Conservation (phyloP, 257 asterid genomes). For the Solanum pimpinellifolium region DNA sequence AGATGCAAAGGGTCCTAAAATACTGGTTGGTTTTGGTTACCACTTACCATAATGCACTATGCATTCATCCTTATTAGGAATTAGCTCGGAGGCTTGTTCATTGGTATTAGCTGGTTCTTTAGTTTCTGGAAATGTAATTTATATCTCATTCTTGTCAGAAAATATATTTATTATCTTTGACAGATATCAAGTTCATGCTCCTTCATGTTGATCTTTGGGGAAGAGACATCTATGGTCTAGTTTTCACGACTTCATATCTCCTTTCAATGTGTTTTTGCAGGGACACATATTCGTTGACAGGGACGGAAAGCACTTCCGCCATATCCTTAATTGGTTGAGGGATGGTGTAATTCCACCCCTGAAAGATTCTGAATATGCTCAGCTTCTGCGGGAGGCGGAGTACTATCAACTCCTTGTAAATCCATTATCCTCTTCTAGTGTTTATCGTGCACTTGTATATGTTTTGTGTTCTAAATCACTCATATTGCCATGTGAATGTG, state of each 20-base stretch:
- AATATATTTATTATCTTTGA: not conserved
- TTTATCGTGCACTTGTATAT: not conserved
- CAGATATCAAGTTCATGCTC: not conserved
- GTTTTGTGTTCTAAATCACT: not conserved
- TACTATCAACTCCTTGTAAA: constrained; percentile 88
- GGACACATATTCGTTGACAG: constrained; percentile 88
- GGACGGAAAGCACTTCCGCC: constrained; percentile 87
- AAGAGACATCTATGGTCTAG: not conserved
- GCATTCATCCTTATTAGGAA: not conserved
- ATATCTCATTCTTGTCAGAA: not conserved
- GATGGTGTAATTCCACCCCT: constrained; percentile 71
- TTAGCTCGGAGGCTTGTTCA: not conserved
- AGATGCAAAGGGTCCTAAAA: not conserved
- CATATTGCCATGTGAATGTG: not conserved
- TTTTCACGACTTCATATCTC: not conserved
- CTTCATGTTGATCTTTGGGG: not conserved
- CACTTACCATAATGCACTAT: not conserved
- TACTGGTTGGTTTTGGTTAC: not conserved
- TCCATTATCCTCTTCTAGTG: not conserved
- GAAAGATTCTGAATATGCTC: constrained; percentile 54
- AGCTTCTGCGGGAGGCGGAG: constrained; percentile 81
- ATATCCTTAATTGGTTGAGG: constrained; percentile 88
- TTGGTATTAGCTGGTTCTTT: not conserved
- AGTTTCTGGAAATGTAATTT: not conserved
- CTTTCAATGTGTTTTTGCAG: constrained; percentile 32